Evolutionary conservation across 257 asterid genomes (phyloP).

Genomic region (Solanum sejunctum): DNA sequence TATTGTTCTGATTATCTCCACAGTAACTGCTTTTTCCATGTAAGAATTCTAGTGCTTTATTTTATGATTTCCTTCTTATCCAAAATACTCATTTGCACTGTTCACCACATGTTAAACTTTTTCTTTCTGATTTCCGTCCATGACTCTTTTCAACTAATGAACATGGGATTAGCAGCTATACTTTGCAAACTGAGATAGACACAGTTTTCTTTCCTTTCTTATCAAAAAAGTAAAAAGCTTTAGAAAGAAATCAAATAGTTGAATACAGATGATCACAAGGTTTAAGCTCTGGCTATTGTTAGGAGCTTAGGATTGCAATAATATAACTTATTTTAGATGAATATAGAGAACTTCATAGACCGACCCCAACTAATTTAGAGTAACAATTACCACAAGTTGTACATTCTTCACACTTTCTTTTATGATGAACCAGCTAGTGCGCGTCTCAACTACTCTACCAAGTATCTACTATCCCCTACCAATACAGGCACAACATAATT

Average conservation of each 20-base stretch:
- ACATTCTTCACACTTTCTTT: not conserved
- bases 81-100: not conserved
- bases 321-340: too few species aligned
- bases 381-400: not conserved
- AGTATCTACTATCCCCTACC: not conserved
- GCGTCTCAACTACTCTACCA: not conserved
- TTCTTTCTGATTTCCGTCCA: not conserved
- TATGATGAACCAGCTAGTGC: not conserved
- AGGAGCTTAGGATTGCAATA: too few species aligned
- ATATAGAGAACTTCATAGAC: not conserved
- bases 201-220: too few species aligned
- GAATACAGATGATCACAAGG: too few species aligned
- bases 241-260: too few species aligned
- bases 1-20: not conserved
- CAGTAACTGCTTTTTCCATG: not conserved
- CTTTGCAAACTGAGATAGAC: too few species aligned
- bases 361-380: not conserved
- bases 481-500: not conserved
- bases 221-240: too few species aligned
- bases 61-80: not conserved
- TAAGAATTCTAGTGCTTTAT: not conserved
- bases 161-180: not conserved
- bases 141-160: not conserved
- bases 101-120: not conserved
- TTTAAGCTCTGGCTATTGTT: too few species aligned